These are phyloP conservation scores for Serendipita sp. DNA, from an alignment of 768 basidiomycete genomes.

Conservation along the genomic window DNA sequence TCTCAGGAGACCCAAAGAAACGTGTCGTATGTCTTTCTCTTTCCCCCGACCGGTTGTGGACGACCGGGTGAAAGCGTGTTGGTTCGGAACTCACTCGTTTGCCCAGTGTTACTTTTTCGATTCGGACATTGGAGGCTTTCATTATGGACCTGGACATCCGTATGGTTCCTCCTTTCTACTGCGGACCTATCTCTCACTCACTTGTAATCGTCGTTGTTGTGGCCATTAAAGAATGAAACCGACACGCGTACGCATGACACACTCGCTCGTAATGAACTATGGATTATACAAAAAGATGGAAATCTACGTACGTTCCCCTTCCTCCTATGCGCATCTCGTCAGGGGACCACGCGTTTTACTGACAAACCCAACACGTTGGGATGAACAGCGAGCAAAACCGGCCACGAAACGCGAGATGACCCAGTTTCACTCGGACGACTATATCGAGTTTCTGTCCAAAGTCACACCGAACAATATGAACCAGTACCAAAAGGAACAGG, in stretches of 20 bases:
- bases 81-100: slow-evolving; percentile 4
- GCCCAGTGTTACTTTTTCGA: slow-evolving; percentile 96
- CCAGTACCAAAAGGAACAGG: slow-evolving; percentile 82
- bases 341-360: background rate
- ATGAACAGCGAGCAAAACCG: slow-evolving; percentile 79
- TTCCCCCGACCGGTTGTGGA: background rate
- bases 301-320: slow-evolving; percentile 64
- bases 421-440: slow-evolving; percentile 98
- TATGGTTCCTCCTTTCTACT: slow-evolving; percentile 21
- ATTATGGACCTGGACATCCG: slow-evolving; percentile 97
- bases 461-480: slow-evolving; percentile 95
- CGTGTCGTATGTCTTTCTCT: slow-evolving; percentile 51
- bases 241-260: slow-evolving; percentile 97
- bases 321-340: background rate
- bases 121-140: slow-evolving; percentile 97
- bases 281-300: slow-evolving; percentile 99
- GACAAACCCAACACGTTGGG: background rate
- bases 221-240: slow-evolving; percentile 67
- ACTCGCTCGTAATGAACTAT: slow-evolving; percentile 99
- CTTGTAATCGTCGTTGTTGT: slow-evolving; percentile 11
- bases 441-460: slow-evolving; percentile 87
- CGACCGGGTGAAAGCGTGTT: background rate
- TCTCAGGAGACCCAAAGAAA: slow-evolving; percentile 69
- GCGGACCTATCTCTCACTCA: slow-evolving; percentile 10
- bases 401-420: slow-evolving; percentile 99